These are phyloP conservation scores for Hyaloscypha variabilis DNA, from an alignment of 495 filamentous ascomycete genomes.

Conservation along the genomic window DNA sequence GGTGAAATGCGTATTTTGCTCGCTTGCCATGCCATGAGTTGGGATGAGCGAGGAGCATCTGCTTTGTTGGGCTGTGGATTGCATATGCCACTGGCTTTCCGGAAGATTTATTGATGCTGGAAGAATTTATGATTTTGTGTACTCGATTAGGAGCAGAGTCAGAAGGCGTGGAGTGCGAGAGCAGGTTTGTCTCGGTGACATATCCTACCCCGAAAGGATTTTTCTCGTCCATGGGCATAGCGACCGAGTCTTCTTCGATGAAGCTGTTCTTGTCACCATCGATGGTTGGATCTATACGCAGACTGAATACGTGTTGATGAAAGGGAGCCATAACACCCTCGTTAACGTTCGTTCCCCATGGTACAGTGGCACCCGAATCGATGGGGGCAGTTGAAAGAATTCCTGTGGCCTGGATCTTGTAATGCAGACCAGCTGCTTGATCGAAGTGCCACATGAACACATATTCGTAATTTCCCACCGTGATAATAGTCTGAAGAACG, in stretches of 20 bases:
- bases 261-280: slow-evolving; percentile 64
- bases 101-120: slow-evolving; percentile 67
- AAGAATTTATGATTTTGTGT: slow-evolving; percentile 77
- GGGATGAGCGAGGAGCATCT: slow-evolving; percentile 40
- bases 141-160: slow-evolving; percentile 58
- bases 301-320: slow-evolving; percentile 73
- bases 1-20: slow-evolving; percentile 41
- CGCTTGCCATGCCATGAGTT: slow-evolving; percentile 38
- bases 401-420: slow-evolving; percentile 40
- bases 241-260: slow-evolving; percentile 46
- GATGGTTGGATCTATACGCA: slow-evolving; percentile 68
- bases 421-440: slow-evolving; percentile 71
- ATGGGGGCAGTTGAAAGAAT: slow-evolving; percentile 75
- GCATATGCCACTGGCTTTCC: slow-evolving; percentile 42
- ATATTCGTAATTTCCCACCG: slow-evolving; percentile 57
- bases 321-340: slow-evolving; percentile 49
- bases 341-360: slow-evolving; percentile 72
- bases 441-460: slow-evolving; percentile 83
- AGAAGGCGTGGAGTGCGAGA: slow-evolving; percentile 57
- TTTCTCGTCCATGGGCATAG: slow-evolving; percentile 22
- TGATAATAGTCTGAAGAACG: slow-evolving; percentile 74
- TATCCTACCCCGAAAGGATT: slow-evolving; percentile 26
- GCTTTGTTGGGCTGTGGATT: slow-evolving; percentile 36
- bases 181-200: slow-evolving; percentile 19
- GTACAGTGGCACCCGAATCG: slow-evolving; percentile 66